Conservation (phyloP, 768 basidiomycete species). For the Trametes cingulata region DNA sequence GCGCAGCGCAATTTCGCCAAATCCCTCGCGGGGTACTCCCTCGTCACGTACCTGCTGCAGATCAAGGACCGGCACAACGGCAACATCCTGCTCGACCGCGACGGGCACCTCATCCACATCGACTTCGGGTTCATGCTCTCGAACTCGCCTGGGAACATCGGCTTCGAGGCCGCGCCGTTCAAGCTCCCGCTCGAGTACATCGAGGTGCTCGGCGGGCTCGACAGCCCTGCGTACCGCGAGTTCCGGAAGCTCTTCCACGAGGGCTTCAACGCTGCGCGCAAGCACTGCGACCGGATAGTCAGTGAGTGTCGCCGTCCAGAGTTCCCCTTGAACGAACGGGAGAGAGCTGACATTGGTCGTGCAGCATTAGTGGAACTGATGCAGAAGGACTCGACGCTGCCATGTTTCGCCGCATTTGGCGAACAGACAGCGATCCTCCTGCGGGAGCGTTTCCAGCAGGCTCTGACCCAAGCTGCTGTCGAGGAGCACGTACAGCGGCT, state of each 20-base stretch:
- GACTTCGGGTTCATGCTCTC: slow-evolving; percentile 99
- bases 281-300: slow-evolving; percentile 95
- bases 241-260: slow-evolving; percentile 88
- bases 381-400: slow-evolving; percentile 94
- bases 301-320: slow-evolving; percentile 50
- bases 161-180: slow-evolving; percentile 99
- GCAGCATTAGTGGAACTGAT: slow-evolving; percentile 89
- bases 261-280: slow-evolving; percentile 90
- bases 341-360: not conserved
- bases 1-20: slow-evolving; percentile 95
- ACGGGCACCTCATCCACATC: slow-evolving; percentile 94
- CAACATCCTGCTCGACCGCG: slow-evolving; percentile 93
- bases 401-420: slow-evolving; percentile 88
- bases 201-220: slow-evolving; percentile 89
- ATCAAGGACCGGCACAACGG: slow-evolving; percentile 99
- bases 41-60: slow-evolving; percentile 95
- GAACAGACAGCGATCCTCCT: slow-evolving; percentile 88
- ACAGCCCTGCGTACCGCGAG: slow-evolving; percentile 73
- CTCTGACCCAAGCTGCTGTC: slow-evolving; percentile 79
- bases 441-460: slow-evolving; percentile 92
- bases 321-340: not conserved
- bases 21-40: slow-evolving; percentile 91
- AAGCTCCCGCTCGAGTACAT: slow-evolving; percentile 94
- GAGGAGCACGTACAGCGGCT: slow-evolving; percentile 89
- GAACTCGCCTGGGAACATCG: slow-evolving; percentile 96